Evolutionary conservation across 129 eudicot genomes (phyloP), one percentile per base, ranked within the genome.

Genomic region (Flaveria trinervia): DNA sequence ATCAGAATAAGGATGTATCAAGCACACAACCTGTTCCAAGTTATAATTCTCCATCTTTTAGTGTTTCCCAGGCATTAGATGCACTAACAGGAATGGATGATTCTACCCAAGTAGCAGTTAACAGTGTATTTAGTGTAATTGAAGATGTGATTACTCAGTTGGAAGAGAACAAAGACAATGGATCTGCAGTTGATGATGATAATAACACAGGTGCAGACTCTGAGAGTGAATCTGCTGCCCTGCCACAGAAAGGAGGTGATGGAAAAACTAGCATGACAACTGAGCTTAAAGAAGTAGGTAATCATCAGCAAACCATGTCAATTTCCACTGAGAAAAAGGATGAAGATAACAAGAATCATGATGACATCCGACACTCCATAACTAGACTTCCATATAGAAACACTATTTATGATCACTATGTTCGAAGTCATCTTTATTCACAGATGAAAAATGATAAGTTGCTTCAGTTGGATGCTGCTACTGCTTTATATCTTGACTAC

Each of bases 91-190:
- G 97, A 54, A 81, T 91, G 64, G 99, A 95, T 83, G 99, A 91
- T 88, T 91, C 99, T n/a, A 95, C 97, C 25, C 99, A 95, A 83
- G 72, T 85, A 79, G 99, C 99, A 30, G 99, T 95, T 61, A 89
- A 86, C 82, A 95, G 89, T 80, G 94, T 95, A 15, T 95, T 91
- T 80, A 72, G 86, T 86, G 99, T 89, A 22, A 87, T 95, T 74
- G 99, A 91, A 82, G 92, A 79, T 81, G 80, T 95, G 92, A 95
- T 95, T 79, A 90, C 92, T 80, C 97, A 88, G 54, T 64, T 91
- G 73, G 99, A 91, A 71, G 96, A 72, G 77, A 84, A 71, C 57
- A 78, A 74, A 69, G 88, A 70, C 50, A 76, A 78, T 61, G 79
- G 68, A 72, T 71, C 78, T 70, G 81, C 74, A 71, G 74, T 55